Evolutionary conservation across 169 alveolate genomes (phyloP).

Genomic region (Pseudocohnilembus persalinus): DNA sequence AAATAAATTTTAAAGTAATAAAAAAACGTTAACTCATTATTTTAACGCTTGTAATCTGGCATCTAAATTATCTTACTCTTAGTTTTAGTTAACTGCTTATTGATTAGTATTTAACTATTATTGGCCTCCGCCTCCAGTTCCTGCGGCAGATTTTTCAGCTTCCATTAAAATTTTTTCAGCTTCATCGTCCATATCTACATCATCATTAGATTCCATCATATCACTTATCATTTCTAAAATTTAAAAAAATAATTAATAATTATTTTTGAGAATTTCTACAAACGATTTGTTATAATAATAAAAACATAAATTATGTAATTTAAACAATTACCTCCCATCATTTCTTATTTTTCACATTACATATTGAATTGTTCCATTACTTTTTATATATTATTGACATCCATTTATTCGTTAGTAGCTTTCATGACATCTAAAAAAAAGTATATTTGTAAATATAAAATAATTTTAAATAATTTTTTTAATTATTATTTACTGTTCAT

Average conservation of each 20-base stretch:
- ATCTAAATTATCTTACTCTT: conserved; percentile 28
- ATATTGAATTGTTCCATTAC: conserved; percentile 31
- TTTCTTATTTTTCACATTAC: conserved; percentile 43
- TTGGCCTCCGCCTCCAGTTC: conserved; percentile 32
- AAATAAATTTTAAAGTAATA: too few relatives aligned
- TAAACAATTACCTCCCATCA: conserved; percentile 30
- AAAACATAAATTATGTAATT: not conserved
- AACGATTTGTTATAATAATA: too few relatives aligned
- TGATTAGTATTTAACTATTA: not conserved
- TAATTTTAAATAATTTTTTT: too few relatives aligned
- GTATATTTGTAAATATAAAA: too few relatives aligned
- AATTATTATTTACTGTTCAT: conserved; percentile 16
- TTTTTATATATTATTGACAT: conserved; percentile 40
- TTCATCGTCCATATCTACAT: conserved; percentile 26
- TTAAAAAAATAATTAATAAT: not conserved
- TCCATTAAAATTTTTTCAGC: not conserved
- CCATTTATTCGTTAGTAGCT: conserved; percentile 31
- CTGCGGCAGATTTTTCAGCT: conserved; percentile 3
- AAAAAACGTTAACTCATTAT: not conserved
- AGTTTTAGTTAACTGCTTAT: not conserved
- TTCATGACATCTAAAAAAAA: conserved; percentile 30
- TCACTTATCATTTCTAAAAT: conserved; percentile 38
- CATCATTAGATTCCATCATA: conserved; percentile 39
- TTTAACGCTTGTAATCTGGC: conserved; percentile 36
- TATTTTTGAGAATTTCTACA: not conserved